Evolutionary conservation across 2,329 filamentous ascomycete genomes (phyloP).

Genomic region (Claviceps arundinis): DNA sequence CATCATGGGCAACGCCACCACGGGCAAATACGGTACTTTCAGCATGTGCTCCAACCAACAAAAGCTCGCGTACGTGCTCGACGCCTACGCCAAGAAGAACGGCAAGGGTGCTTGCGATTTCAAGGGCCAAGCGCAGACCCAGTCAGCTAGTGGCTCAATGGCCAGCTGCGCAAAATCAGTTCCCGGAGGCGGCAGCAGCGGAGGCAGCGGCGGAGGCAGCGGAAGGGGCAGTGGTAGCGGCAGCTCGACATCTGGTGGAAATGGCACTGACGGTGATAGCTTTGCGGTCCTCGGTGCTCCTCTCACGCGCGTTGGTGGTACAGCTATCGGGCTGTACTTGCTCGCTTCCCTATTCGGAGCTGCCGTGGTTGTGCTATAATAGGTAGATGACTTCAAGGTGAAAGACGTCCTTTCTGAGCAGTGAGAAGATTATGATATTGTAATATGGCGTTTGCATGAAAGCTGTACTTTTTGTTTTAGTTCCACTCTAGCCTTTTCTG

Average conservation of each 20-base stretch:
- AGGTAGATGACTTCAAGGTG: not conserved
- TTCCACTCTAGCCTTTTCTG: not conserved
- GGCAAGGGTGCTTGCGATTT: constrained; percentile 52
- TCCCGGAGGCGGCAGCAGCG: constrained; percentile 35
- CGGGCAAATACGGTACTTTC: constrained; percentile 53
- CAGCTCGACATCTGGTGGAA: not conserved
- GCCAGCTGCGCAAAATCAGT: constrained; percentile 46
- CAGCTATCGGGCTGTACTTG: constrained; percentile 37
- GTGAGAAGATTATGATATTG: not conserved
- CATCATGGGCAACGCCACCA: constrained; percentile 39
- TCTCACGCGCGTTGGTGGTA: constrained; percentile 27
- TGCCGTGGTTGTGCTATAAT: constrained; percentile 38
- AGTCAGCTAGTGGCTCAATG: constrained; percentile 31
- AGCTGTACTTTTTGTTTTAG: not conserved
- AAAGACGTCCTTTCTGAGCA: too few species aligned
- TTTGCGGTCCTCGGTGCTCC: constrained; percentile 24
- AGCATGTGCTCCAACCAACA: constrained; percentile 60
- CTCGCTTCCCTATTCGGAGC: constrained; percentile 37
- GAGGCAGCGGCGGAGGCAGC: not conserved
- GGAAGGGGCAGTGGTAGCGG: not conserved
- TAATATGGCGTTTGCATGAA: not conserved
- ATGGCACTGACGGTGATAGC: constrained; percentile 13
- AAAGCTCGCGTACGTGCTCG: constrained; percentile 61
- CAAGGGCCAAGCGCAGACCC: constrained; percentile 48
- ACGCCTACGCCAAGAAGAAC: constrained; percentile 55